Base-by-base conservation (phyloP, 1,284 basidiomycete genomes). In the Grifola frondosa region DNA sequence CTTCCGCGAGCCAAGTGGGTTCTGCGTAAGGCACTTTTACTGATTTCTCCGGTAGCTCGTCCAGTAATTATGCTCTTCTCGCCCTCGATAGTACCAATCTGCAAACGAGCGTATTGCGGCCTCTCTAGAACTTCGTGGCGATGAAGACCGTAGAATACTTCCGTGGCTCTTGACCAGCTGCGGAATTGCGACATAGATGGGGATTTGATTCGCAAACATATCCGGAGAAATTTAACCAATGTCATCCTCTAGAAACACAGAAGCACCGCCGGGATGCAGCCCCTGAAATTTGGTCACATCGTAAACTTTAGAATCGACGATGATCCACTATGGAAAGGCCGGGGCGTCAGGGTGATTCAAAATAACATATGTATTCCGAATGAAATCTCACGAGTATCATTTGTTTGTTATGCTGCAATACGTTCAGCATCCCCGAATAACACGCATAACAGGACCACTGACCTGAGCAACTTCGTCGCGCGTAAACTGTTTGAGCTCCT, bases 61-160 rank as follows among this genome's bases (percentile, higher is more conserved):
- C 75, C 66, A 26, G 71, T 63, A 42, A 88, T 77, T 43, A 81
- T 71, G 48, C 73, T 67, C 58, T 77, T 67, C 66, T 88, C 80
- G 37, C 80, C 87, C 37, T 80, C 73, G 48, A 95, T 75, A 21
- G 71, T 70, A 33, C 88, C 89, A 40, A 91, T 80, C 48, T 79
- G 76, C 8, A 90, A 71, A 17, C 86, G 79, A 38, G 72, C 61
- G 59, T 89, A 91, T 60, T 87, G 82, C 4, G 85, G 84, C 54
- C 80, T 81, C 52, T 74, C 66, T 30, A 95, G 76, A 6, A 94
- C 77, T 53, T 93, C 90, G 43, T 83, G 78, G 31, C 88, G 76
- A 64, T 95, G 91, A 31, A 95, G 78, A 40, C 84, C 80, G 56
- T 86, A 94, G 69, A 94, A 94, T 1, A 78, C 80, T 42, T 91